A percentile compares a stretch with the other conserved stretches of the same genome.
These are phyloP conservation scores for Tremella yokohamensis DNA, from an alignment of 768 basidiomycete genomes.

Conservation along the genomic window DNA sequence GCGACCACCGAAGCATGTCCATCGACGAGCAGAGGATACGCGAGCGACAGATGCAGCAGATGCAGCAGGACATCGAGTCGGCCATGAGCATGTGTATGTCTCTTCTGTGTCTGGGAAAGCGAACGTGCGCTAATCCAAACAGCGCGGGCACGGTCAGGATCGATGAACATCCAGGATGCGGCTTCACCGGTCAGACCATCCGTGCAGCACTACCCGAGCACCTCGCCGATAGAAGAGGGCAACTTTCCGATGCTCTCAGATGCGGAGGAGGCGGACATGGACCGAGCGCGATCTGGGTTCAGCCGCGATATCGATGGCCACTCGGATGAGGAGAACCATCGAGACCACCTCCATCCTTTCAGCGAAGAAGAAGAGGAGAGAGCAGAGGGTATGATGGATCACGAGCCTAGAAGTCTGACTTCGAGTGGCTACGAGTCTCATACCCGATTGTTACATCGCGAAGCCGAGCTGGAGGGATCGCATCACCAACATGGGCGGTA, in stretches of 20 bases:
- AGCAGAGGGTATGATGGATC: constrained; percentile 17
- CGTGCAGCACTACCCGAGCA: constrained; percentile 36
- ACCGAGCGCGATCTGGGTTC: constrained; percentile 40
- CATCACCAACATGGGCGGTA: constrained; percentile 3
- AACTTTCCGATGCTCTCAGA: constrained; percentile 46
- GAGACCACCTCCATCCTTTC: neutral
- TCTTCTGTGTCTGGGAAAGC: neutral
- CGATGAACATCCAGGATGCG: constrained; percentile 25
- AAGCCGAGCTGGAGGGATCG: constrained; percentile 9
- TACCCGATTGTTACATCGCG: constrained; percentile 18
- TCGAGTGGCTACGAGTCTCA: constrained; percentile 31
- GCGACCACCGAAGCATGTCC: neutral
- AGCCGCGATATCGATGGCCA: constrained; percentile 16
- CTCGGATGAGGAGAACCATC: constrained; percentile 13
- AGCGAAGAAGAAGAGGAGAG: constrained; percentile 16
- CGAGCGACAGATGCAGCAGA: constrained; percentile 62
- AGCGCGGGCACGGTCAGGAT: constrained; percentile 50
- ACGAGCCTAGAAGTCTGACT: neutral
- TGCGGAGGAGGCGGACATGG: constrained; percentile 47
- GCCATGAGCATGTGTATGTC: constrained; percentile 61
- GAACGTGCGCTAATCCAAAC: neutral
- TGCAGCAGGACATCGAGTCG: constrained; percentile 82
- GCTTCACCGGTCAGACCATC: constrained; percentile 29
- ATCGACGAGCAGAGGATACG: constrained; percentile 25
- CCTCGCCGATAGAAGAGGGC: constrained; percentile 43